Evolutionary conservation across 805 yeast genomes (phyloP).

Genomic region (Wickerhamomyces bisporus): DNA sequence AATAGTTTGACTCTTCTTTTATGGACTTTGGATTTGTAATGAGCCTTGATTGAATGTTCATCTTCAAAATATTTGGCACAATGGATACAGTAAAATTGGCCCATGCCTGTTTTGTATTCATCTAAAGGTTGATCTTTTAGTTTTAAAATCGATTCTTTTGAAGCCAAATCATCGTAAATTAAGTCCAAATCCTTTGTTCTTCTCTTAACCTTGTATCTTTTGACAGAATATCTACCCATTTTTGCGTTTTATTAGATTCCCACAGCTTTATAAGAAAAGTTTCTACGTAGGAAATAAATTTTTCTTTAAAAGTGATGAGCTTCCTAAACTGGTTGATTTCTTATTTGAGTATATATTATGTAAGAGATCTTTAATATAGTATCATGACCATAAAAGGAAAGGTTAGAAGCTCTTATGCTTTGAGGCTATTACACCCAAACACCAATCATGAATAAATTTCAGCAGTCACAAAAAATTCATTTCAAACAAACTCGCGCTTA

Average conservation of each 20-base stretch:
- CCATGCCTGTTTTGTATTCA: conserved; percentile 89
- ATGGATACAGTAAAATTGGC: conserved; percentile 89
- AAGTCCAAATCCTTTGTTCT: conserved; percentile 80
- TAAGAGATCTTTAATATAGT: no score
- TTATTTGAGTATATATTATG: neutral
- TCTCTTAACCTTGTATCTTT: conserved; percentile 85
- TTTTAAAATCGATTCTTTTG: conserved; percentile 54
- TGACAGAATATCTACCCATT: conserved; percentile 87
- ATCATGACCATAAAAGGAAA: no score
- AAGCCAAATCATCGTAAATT: conserved; percentile 68
- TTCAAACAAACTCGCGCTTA: neutral
- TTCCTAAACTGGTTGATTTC: neutral
- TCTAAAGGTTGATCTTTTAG: conserved; percentile 81
- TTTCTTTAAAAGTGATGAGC: conserved; percentile 5
- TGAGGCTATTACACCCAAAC: neutral
- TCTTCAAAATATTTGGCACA: conserved; percentile 91
- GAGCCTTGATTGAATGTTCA: conserved; percentile 65
- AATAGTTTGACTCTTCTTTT: conserved; percentile 79
- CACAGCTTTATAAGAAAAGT: conserved; percentile 3
- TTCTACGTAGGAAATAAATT: conserved; percentile 1
- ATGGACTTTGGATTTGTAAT: conserved; percentile 72
- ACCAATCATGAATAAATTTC: neutral
- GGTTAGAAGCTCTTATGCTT: no score
- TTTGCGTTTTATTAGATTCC: conserved; percentile 5
- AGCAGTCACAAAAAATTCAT: neutral